A percentile compares a stretch with the other conserved stretches of the same genome.
Evolutionary conservation across 2,329 filamentous ascomycete genomes (phyloP).

Genomic region (Colletotrichum cereale): DNA sequence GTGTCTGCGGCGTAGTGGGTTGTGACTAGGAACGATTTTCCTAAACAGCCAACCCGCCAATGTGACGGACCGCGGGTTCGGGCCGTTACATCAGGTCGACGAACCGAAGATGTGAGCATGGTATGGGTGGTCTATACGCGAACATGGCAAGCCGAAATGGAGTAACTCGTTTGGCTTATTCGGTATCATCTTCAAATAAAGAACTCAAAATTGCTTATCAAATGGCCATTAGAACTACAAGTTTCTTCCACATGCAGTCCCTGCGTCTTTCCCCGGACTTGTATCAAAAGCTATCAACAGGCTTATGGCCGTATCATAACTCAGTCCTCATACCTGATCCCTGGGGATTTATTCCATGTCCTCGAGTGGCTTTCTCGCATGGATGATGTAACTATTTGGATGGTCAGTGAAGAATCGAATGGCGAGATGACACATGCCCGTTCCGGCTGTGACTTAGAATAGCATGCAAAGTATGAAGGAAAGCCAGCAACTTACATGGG

Average conservation of each 20-base stretch:
- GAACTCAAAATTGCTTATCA: neutral
- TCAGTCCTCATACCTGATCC: neutral
- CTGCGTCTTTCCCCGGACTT: too few species aligned
- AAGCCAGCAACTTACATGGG: constrained; percentile 41
- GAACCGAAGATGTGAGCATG: neutral
- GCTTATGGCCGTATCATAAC: too few species aligned
- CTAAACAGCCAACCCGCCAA: neutral
- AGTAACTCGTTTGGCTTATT: neutral
- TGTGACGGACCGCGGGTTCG: neutral
- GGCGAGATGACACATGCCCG: neutral
- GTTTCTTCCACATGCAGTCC: neutral
- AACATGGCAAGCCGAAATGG: neutral
- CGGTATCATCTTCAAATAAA: neutral
- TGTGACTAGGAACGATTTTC: neutral
- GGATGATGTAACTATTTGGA: neutral
- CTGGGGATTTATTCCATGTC: neutral
- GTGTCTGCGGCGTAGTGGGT: neutral
- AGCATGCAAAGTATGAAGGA: neutral
- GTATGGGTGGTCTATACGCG: too few species aligned
- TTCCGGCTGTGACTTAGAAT: too few species aligned
- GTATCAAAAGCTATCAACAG: too few species aligned
- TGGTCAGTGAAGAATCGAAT: neutral
- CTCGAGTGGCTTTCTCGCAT: neutral
- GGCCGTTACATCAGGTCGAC: neutral
- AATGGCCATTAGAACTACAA: neutral